Evolutionary conservation across 2,329 filamentous ascomycete genomes (phyloP), one percentile per base, ranked within the genome.

Genomic region (Aschersonia sp.): DNA sequence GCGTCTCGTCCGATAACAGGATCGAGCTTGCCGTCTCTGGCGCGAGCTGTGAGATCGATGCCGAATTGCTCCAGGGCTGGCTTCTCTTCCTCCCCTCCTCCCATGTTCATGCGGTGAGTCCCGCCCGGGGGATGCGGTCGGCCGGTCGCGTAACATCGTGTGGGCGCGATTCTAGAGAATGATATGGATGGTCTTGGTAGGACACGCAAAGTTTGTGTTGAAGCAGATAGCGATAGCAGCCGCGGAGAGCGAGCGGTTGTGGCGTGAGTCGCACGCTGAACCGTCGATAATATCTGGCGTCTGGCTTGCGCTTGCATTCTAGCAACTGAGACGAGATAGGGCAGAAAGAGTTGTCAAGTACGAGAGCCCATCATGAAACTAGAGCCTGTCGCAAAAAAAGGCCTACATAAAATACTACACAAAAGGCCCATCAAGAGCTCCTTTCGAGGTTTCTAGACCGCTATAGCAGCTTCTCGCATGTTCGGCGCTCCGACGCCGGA

Each of bases 1-100:
- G 78, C 73, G 58, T 96, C 89, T 62, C 92, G 77, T 28, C 92
- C 92, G 59, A 98, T 97, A 10, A 97, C 91, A 0, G 92, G 92
- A 59, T 98, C 92, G 3, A 98, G 74, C 61, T 95, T 96, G 41
- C 92, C 92, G 45, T 85, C 84, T 61, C 77, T 85, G 28, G 92
- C 92, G 57, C 78, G 79, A 9, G 80, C 85, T 2, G 92, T 97
- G 47, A 98, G 72, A 61, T 98, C 91, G 51, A 96, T 74, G 50
- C 92, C 92, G 59, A 82, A 98, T 63, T 94, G 79, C 64, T 97
- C 91, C 46, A 97, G 69, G 1, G 92, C 89, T 2, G 89, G 73
- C 66, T 96, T 95, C 65, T 96, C 73, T 43, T 77, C 74, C 56
- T 77, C 77, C 31, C 72, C 77, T 30, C 72, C 84, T 48, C 87